phyloP scores from a whole-genome alignment of 305 asterid species.

The Ilex paraguariensis region DNA sequence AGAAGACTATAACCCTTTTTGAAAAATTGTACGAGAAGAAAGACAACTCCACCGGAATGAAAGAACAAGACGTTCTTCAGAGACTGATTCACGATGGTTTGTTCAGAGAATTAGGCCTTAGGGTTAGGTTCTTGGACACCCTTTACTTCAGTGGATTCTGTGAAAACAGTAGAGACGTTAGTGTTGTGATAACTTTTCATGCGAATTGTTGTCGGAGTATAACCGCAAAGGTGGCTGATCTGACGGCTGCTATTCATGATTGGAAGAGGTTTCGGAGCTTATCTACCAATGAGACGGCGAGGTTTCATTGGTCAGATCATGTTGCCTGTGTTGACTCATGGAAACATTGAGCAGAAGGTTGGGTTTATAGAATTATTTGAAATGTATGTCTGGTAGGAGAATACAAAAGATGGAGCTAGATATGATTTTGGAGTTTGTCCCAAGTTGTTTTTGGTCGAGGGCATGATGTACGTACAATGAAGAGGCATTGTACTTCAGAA shows the following conservation, averaged over 20 bases:
- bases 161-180: conserved; percentile 30
- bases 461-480: too few relatives aligned
- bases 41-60: conserved; percentile 24
- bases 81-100: conserved; percentile 18
- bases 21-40: conserved; percentile 31
- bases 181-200: conserved; percentile 36
- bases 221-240: conserved; percentile 38
- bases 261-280: conserved; percentile 29
- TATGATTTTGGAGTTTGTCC: too few relatives aligned
- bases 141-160: conserved; percentile 46
- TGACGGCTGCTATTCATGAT: conserved; percentile 33
- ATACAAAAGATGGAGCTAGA: too few relatives aligned
- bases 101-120: conserved; percentile 22
- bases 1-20: conserved; percentile 35
- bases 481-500: too few relatives aligned
- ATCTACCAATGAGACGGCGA: too few relatives aligned
- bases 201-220: conserved; percentile 52
- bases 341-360: too few relatives aligned
- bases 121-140: conserved; percentile 34
- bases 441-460: too few relatives aligned
- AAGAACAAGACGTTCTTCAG: conserved; percentile 48
- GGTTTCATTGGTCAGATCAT: too few relatives aligned
- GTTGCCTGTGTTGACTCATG: too few relatives aligned
- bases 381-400: too few relatives aligned
- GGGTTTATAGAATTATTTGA: too few relatives aligned